Percentiles rank a stretch among this genome's conserved stretches.
Conservation (phyloP, 2,329 filamentous ascomycete species). For the Verticillium isaacii region DNA sequence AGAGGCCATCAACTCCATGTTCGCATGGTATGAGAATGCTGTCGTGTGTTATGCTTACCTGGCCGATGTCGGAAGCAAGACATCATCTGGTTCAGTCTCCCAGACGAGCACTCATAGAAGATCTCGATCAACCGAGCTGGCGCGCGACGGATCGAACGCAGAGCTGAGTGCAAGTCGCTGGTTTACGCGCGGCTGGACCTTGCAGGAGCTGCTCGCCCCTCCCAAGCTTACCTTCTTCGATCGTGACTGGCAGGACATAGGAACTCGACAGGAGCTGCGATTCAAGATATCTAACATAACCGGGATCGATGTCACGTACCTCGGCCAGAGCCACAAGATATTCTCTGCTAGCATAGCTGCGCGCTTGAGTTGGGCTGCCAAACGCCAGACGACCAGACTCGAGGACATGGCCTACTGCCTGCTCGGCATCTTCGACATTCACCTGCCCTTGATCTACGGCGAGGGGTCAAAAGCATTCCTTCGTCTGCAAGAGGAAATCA, state of each 20-base stretch:
- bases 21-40: constrained; percentile 26
- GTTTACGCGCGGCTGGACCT: constrained; percentile 47
- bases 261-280: constrained; percentile 14
- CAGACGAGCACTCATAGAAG: background rate
- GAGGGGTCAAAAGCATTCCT: constrained; percentile 19
- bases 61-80: constrained; percentile 16
- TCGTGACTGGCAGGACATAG: constrained; percentile 10
- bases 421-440: constrained; percentile 24
- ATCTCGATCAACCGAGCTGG: background rate
- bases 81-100: background rate
- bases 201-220: constrained; percentile 61
- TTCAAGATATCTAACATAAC: constrained; percentile 1
- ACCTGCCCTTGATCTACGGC: constrained; percentile 26
- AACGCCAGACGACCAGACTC: constrained; percentile 15
- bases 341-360: background rate
- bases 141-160: background rate
- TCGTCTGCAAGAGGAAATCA: constrained; percentile 18
- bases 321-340: background rate
- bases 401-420: constrained; percentile 26
- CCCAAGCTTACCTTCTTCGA: constrained; percentile 17
- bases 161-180: constrained; percentile 15
- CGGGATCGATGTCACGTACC: background rate
- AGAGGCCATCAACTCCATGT: constrained; percentile 22
- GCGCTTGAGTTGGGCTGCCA: constrained; percentile 25
- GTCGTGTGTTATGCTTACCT: constrained; percentile 27